phyloP scores from a whole-genome alignment of 2,329 filamentous ascomycete genomes.

The Penicillium aurantiogriseum region DNA sequence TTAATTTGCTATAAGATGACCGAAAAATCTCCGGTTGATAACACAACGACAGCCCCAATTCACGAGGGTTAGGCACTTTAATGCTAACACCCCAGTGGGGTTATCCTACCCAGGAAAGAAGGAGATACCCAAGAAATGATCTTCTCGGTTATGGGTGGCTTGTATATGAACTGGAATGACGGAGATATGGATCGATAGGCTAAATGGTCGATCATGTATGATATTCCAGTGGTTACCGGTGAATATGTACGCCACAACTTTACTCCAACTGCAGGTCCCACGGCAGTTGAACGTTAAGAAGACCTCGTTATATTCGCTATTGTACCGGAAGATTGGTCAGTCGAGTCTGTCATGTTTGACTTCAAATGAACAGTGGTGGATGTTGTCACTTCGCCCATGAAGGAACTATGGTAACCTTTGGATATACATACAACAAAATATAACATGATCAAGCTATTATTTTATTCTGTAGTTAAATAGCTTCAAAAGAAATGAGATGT shows the following conservation, averaged over 20 bases:
- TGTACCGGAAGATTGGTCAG: neutral
- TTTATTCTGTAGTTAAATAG: neutral
- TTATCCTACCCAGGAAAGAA: neutral
- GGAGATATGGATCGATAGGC: neutral
- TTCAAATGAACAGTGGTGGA: neutral
- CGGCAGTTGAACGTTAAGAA: neutral
- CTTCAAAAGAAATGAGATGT: neutral
- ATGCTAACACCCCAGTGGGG: neutral
- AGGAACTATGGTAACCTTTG: neutral
- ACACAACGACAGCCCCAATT: neutral
- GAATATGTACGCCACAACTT: neutral
- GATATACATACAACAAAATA: neutral
- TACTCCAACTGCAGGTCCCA: neutral
- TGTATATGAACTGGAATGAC: neutral
- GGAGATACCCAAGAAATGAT: neutral
- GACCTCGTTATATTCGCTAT: neutral
- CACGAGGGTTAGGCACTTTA: neutral
- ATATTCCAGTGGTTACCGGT: neutral
- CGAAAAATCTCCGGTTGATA: neutral
- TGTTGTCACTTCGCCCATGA: neutral
- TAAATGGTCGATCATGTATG: neutral
- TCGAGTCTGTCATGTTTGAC: neutral
- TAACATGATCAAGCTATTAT: neutral
- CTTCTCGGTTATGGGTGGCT: neutral
- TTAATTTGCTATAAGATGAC: neutral